phyloP scores from a whole-genome alignment of 2,329 filamentous ascomycete genomes.

The Hyphodiscus sp. region DNA sequence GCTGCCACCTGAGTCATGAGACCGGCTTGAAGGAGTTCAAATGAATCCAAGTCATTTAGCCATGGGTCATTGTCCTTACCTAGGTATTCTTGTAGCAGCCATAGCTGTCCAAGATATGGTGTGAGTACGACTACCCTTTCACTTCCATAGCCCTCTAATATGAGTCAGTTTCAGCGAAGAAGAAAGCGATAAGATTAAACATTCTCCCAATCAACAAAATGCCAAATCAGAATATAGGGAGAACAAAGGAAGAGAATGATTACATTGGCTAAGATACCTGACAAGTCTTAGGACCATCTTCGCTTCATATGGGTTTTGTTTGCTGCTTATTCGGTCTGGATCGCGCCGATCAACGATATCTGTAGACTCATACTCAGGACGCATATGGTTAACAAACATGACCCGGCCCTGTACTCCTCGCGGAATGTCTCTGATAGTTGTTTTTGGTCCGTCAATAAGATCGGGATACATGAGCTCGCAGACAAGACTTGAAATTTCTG shows the following conservation, averaged over 20 bases:
- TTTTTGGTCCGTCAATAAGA: slow-evolving; percentile 48
- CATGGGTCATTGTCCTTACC: slow-evolving; percentile 53
- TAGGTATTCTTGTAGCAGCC: slow-evolving; percentile 47
- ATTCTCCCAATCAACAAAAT: no score
- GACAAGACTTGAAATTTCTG: slow-evolving; percentile 57
- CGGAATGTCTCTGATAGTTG: slow-evolving; percentile 39
- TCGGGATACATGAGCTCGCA: slow-evolving; percentile 55
- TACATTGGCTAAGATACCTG: no score
- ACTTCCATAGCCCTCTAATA: slow-evolving; percentile 63
- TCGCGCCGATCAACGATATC: slow-evolving; percentile 41
- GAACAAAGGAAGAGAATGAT: no score
- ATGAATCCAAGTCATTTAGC: slow-evolving; percentile 62
- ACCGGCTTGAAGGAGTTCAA: slow-evolving; percentile 57
- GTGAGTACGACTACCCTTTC: slow-evolving; percentile 62
- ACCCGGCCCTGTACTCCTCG: slow-evolving; percentile 54
- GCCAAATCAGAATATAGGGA: no score
- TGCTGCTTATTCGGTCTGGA: slow-evolving; percentile 43
- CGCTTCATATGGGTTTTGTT: slow-evolving; percentile 59
- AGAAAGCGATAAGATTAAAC: no score
- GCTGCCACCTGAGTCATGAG: slow-evolving; percentile 48
- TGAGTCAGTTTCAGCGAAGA: slow-evolving; percentile 58
- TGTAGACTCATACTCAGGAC: slow-evolving; percentile 42
- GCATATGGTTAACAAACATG: slow-evolving; percentile 59
- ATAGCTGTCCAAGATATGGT: slow-evolving; percentile 65
- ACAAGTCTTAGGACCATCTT: slow-evolving; percentile 59